Evolutionary conservation across 139 green algal species (phyloP).

Genomic region (Chlamydomonas asymmetrica): DNA sequence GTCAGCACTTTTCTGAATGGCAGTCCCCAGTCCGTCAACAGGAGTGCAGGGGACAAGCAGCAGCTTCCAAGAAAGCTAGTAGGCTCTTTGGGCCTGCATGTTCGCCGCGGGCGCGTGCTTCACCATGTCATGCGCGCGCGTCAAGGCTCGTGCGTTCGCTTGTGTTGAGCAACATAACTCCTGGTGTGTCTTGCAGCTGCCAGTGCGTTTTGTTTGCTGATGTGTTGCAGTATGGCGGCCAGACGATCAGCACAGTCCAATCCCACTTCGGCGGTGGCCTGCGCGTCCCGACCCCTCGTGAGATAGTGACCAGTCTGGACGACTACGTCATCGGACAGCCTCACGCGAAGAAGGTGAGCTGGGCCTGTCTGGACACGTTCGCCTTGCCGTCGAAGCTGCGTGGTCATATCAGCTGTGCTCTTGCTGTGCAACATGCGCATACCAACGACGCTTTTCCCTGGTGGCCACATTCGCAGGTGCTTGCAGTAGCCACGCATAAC

Average conservation of each 20-base stretch:
- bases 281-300: constrained; percentile 60
- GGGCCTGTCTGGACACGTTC: constrained; percentile 8
- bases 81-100: too few species aligned
- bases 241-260: constrained; percentile 28
- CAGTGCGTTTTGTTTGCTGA: neutral
- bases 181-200: too few species aligned
- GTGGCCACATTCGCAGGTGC: constrained; percentile 30
- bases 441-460: neutral
- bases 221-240: constrained; percentile 47
- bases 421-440: neutral
- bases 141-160: too few species aligned
- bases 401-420: neutral
- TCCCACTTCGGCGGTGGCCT: constrained; percentile 29
- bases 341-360: constrained; percentile 74
- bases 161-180: too few species aligned
- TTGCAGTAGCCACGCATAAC: constrained; percentile 88
- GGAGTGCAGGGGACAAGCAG: too few species aligned
- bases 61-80: too few species aligned
- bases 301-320: constrained; percentile 77
- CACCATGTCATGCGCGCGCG: too few species aligned
- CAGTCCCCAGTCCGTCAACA: too few species aligned
- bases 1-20: too few species aligned
- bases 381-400: neutral
- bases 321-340: constrained; percentile 80
- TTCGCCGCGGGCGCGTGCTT: too few species aligned